Percentiles rank a stretch among this genome's conserved stretches.
Conservation (phyloP, 352 stramenopile genomes). For the Globisporangium solare region DNA sequence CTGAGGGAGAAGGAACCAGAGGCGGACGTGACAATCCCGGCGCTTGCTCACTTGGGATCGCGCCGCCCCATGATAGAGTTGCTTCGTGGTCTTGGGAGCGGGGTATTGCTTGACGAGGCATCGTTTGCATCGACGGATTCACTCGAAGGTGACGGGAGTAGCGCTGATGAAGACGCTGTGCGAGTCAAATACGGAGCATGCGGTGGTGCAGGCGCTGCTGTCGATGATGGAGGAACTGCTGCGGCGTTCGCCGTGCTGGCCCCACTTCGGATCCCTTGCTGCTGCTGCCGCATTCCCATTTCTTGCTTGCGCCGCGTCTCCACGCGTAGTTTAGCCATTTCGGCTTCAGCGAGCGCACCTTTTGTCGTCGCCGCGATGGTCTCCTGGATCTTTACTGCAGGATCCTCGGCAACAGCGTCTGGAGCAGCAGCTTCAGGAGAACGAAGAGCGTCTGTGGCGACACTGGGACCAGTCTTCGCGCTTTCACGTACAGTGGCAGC, state of each 20-base stretch:
- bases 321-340: slow-evolving; percentile 64
- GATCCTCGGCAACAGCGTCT: not conserved
- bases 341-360: slow-evolving; percentile 56
- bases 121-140: not conserved
- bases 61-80: slow-evolving; percentile 4
- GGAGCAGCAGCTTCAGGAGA: not conserved
- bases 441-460: not conserved
- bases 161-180: slow-evolving; percentile 2
- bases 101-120: not conserved
- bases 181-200: slow-evolving; percentile 3
- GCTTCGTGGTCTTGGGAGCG: slow-evolving; percentile 5
- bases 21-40: not conserved
- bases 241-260: too few species aligned
- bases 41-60: not conserved
- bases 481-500: too few species aligned
- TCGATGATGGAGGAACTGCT: slow-evolving; percentile 1
- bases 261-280: slow-evolving; percentile 7
- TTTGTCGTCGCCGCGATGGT: slow-evolving; percentile 45
- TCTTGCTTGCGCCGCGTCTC: slow-evolving; percentile 59
- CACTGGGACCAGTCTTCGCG: not conserved
- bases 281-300: slow-evolving; percentile 35
- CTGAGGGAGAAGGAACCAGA: too few species aligned
- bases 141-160: not conserved
- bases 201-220: slow-evolving; percentile 17
- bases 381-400: slow-evolving; percentile 19